phyloP scores from a whole-genome alignment of 1,139 yeast species.

The Yarrowia galli region DNA sequence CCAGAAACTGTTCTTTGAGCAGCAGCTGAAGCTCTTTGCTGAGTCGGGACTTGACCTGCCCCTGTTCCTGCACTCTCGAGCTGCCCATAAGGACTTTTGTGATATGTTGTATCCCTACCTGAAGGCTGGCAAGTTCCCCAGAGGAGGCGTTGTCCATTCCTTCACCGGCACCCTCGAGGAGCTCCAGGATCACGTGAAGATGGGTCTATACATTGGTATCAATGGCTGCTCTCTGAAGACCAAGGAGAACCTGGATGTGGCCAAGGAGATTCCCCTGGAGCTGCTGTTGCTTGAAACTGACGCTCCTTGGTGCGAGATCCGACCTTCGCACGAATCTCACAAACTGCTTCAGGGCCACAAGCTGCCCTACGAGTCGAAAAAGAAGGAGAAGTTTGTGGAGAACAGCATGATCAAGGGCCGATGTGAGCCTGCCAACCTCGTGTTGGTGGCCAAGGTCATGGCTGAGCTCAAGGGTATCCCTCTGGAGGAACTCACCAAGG shows the following conservation, averaged over 20 bases:
- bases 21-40: conserved; percentile 71
- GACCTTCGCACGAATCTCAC: conserved; percentile 81
- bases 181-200: conserved; percentile 57
- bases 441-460: conserved; percentile 80
- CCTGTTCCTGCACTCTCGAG: conserved; percentile 86
- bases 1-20: conserved; percentile 71
- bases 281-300: conserved; percentile 87
- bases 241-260: conserved; percentile 73
- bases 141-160: conserved; percentile 85
- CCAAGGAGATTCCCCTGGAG: conserved; percentile 68
- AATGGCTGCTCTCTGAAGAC: conserved; percentile 93
- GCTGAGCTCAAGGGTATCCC: conserved; percentile 63
- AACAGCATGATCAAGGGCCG: conserved; percentile 75
- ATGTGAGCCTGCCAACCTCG: conserved; percentile 89
- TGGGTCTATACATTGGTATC: conserved; percentile 77
- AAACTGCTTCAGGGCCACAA: conserved; percentile 55
- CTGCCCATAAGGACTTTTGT: conserved; percentile 83
- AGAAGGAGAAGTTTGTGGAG: conserved; percentile 62
- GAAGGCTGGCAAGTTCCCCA: conserved; percentile 49
- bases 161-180: conserved; percentile 86
- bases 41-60: conserved; percentile 66
- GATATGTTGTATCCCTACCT: conserved; percentile 66
- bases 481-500: conserved; percentile 62
- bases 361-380: conserved; percentile 66
- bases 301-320: conserved; percentile 98